phyloP scores from a whole-genome alignment of 2,329 filamentous ascomycete species.

The Calcarisporium arbuscula region DNA sequence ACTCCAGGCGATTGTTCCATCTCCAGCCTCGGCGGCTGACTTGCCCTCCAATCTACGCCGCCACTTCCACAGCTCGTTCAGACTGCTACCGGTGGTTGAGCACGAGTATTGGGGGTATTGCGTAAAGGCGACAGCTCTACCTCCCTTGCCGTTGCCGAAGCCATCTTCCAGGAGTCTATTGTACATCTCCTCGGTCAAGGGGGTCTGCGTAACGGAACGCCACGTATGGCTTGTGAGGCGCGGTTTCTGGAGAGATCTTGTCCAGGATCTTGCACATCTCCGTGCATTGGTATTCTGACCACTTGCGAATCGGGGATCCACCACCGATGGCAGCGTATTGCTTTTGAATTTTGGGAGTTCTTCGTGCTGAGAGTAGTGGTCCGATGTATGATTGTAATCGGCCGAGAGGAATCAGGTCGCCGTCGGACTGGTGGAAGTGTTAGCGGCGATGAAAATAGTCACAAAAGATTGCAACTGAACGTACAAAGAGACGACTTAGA shows the following conservation, averaged over 20 bases:
- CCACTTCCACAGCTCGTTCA: conserved; percentile 99
- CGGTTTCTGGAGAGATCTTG: conserved; percentile 82
- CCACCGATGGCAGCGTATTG: conserved; percentile 95
- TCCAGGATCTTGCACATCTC: conserved; percentile 99
- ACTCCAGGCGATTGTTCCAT: conserved; percentile 84
- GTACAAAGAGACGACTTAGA: conserved; percentile 83
- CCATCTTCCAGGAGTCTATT: conserved; percentile 75
- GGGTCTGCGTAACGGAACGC: conserved; percentile 94
- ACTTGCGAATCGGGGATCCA: conserved; percentile 95
- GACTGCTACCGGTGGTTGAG: conserved; percentile 89
- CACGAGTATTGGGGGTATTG: conserved; percentile 99
- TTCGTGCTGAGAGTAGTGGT: conserved; percentile 73
- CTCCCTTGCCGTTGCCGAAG: conserved; percentile 84
- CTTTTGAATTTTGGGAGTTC: conserved; percentile 93
- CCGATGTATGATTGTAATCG: conserved; percentile 86
- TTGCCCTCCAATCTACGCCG: conserved; percentile 80
- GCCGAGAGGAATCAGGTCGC: conserved; percentile 90
- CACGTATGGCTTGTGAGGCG: conserved; percentile 95
- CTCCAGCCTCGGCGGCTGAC: conserved; percentile 41
- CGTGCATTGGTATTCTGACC: conserved; percentile 88
- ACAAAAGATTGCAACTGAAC: conserved; percentile 23
- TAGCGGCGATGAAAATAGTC: conserved; percentile 7
- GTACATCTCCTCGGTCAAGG: conserved; percentile 92
- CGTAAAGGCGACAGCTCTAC: conserved; percentile 90
- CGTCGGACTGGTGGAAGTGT: conserved; percentile 61